phyloP scores from a whole-genome alignment of 1,284 basidiomycete genomes.

The Ceratobasidium sp. region DNA sequence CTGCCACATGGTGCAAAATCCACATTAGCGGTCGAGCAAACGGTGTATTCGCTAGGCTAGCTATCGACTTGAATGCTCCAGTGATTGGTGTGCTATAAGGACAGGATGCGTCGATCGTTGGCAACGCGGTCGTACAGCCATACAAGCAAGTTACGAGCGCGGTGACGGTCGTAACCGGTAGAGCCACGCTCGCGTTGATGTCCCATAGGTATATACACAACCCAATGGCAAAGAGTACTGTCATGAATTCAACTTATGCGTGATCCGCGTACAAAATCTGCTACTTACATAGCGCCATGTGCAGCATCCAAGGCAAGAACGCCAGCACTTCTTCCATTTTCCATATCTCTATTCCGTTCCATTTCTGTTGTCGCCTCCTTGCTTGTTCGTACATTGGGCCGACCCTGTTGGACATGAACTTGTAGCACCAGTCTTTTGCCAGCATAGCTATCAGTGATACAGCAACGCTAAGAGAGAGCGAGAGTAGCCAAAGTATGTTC shows the following conservation, averaged over 20 bases:
- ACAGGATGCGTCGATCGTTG: neutral
- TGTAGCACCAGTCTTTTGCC: slow-evolving; percentile 22
- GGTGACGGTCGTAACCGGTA: neutral
- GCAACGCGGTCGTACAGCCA: neutral
- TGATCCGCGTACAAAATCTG: neutral
- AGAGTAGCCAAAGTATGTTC: neutral
- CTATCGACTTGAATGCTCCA: too few species aligned
- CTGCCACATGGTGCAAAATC: too few species aligned
- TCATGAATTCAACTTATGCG: too few species aligned
- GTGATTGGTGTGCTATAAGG: neutral
- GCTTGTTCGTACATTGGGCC: neutral
- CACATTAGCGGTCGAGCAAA: too few species aligned
- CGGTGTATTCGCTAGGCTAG: too few species aligned
- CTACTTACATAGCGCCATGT: slow-evolving; percentile 2
- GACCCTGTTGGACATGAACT: neutral
- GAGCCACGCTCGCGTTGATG: neutral
- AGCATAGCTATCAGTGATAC: slow-evolving; percentile 14
- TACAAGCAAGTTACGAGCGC: neutral
- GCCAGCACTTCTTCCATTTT: neutral
- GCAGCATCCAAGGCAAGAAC: neutral
- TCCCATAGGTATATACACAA: slow-evolving; percentile 1
- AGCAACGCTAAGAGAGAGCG: slow-evolving; percentile 15
- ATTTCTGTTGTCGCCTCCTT: neutral
- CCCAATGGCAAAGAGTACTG: slow-evolving; percentile 2
- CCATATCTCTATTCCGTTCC: slow-evolving; percentile 2